Evolutionary conservation across 257 asterid species (phyloP).

Genomic region (Gynochthodes officinalis): DNA sequence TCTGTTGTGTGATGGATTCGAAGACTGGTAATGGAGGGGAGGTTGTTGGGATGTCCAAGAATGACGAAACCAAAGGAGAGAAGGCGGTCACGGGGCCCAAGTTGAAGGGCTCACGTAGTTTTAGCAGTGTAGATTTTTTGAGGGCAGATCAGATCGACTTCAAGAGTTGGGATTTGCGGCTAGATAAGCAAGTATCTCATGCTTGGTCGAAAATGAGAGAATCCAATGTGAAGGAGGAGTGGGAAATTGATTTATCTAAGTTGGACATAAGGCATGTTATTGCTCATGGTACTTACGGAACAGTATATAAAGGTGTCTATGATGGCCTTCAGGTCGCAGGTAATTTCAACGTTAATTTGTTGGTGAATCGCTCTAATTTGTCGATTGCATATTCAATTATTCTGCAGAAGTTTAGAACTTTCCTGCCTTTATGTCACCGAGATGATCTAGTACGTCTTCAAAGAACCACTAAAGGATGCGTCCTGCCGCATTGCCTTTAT

Average conservation of each 20-base stretch:
- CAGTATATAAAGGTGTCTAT: constrained; percentile 49
- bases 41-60: not conserved
- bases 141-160: constrained; percentile 68
- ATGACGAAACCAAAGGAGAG: not conserved
- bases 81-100: not conserved
- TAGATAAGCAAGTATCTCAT: constrained; percentile 55
- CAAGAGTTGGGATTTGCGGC: constrained; percentile 54
- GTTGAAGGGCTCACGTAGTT: not conserved
- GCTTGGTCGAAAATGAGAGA: constrained; percentile 38
- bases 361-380: not conserved
- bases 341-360: constrained; percentile 10
- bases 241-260: constrained; percentile 54
- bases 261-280: constrained; percentile 49
- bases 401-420: not conserved
- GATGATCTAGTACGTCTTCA: not conserved
- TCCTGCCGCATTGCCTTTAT: not conserved
- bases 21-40: not conserved
- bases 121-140: constrained; percentile 22
- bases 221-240: constrained; percentile 28
- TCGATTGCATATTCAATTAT: not conserved
- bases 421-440: not conserved
- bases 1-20: constrained; percentile 4
- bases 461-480: not conserved
- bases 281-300: constrained; percentile 67
- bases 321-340: constrained; percentile 66